Evolutionary conservation across 306 rosid genomes (phyloP).

Genomic region (Mimosa pudica): DNA sequence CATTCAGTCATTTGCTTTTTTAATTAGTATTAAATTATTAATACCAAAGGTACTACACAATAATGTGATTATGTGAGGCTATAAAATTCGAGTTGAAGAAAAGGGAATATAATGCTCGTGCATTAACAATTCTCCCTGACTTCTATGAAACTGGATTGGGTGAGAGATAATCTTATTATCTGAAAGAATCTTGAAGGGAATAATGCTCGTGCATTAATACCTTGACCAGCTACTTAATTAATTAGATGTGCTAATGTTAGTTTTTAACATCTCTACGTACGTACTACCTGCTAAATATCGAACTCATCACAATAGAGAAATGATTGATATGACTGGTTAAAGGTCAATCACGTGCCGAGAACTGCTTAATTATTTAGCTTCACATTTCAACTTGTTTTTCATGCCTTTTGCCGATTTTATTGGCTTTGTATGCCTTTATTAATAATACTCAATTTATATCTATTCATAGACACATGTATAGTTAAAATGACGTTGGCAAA

Average conservation of each 20-base stretch:
- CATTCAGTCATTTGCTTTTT: background rate
- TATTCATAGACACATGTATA: background rate
- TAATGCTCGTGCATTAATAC: background rate
- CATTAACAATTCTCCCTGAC: background rate
- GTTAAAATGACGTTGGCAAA: too few relatives aligned
- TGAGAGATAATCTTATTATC: background rate
- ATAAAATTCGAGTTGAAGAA: background rate
- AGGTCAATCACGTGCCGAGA: constrained; percentile 33
- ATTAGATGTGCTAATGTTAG: background rate
- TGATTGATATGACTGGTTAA: constrained; percentile 6
- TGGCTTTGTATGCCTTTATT: background rate
- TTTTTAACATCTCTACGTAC: background rate
- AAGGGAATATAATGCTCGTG: background rate
- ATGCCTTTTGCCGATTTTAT: background rate
- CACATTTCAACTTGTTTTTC: constrained; percentile 8
- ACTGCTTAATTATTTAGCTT: constrained; percentile 20
- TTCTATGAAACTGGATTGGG: background rate
- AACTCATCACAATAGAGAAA: background rate
- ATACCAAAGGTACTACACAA: background rate
- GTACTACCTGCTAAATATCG: background rate
- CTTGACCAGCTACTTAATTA: background rate
- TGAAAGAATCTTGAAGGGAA: background rate
- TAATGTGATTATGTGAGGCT: background rate
- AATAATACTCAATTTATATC: background rate
- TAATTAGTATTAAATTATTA: background rate